These are phyloP conservation scores for Rosa hybrid DNA, from an alignment of 331 rosid species.

Conservation along the genomic window DNA sequence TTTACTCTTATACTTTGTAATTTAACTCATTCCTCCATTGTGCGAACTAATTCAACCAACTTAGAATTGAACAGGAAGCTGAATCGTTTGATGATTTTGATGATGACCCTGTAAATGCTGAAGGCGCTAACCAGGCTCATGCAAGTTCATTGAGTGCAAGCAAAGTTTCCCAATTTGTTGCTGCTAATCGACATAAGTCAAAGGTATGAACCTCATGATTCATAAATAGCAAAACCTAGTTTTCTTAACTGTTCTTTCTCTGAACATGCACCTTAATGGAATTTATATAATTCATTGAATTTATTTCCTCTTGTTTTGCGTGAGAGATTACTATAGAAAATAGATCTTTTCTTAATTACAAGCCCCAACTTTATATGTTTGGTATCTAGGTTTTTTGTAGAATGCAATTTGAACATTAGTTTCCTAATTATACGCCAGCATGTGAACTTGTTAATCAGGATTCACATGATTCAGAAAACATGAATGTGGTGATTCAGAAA, in stretches of 20 bases:
- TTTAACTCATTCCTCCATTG: slow-evolving; percentile 22
- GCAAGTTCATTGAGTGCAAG: neutral
- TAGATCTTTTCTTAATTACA: neutral
- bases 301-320: neutral
- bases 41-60: slow-evolving; percentile 27
- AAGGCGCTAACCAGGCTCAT: no score
- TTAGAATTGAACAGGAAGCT: no score
- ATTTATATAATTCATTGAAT: neutral
- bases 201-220: slow-evolving; percentile 48
- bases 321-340: neutral
- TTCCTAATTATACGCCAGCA: neutral
- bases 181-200: slow-evolving; percentile 45
- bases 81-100: no score
- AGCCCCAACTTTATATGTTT: neutral
- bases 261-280: no score
- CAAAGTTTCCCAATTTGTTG: slow-evolving; percentile 43
- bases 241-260: no score
- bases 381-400: neutral
- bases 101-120: no score
- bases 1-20: slow-evolving; percentile 6
- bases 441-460: neutral
- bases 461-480: neutral
- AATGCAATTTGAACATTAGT: neutral
- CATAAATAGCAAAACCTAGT: neutral
- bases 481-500: no score